Evolutionary conservation across 306 rosid genomes (phyloP), one percentile per base, ranked within the genome.

Genomic region (Cicer bijugum): DNA sequence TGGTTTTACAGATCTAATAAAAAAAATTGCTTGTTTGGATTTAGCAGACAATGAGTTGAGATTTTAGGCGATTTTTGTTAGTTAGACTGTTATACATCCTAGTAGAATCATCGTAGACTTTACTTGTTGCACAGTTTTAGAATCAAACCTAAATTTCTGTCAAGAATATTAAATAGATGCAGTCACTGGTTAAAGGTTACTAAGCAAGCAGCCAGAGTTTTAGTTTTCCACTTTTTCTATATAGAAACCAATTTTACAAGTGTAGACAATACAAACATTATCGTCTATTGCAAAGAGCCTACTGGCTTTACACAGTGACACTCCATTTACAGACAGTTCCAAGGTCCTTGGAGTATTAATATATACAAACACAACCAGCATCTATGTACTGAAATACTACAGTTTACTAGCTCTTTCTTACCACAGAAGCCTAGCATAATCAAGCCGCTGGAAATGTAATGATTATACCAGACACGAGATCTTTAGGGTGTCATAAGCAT

Each of bases 401-500:
- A 67, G n/a, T 15, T 19, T 43, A 60, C 19, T 55, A 9, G 28
- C 38, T 57, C 61, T n/a, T 52, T 57, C 61, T n/a, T 45, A n/a
- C 10, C 6, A 40, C 55, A 51, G 56, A 47, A 23, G 46, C 48
- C 60, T 6, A 52, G 19, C 62, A 23, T 10, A 75, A 23, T 52
- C 68, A 51, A 35, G n/a, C 56, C 56, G 33, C 33, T 23, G 33
- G 33, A 23, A 23, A 76, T 10, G 14, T 23, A 53, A 65, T 65
- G 74, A 53, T 12, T 7, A 44, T 75, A 12, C 45, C 15, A 65
- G 51, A 55, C 7, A 10, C 9, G 6, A 23, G 48, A 37, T 42
- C 38, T 47, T 78, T 74, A 89, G 12, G 84, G 88, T 50, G 72
- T 79, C 79, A 75, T 52, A 50, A 85, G 89, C 71, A 84, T 75